These are phyloP conservation scores for Phaeosphaeriaceae sp. DNA, from an alignment of 2,329 filamentous ascomycete species.

Conservation along the genomic window DNA sequence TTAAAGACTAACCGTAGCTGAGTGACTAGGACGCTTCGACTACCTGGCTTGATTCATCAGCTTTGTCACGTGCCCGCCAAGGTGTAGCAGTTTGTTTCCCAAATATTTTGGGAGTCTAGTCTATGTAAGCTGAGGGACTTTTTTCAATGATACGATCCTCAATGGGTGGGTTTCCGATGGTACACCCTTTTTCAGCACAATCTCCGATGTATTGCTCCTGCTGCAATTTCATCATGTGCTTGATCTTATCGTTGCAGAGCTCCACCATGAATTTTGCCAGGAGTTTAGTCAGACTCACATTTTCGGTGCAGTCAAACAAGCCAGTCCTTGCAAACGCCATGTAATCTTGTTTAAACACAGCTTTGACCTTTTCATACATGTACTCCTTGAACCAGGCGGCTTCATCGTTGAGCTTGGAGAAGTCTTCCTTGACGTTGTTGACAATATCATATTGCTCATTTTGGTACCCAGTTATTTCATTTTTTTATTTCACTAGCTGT, in stretches of 20 bases:
- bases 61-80: no score
- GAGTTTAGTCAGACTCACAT: constrained; percentile 11
- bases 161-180: no score
- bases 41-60: no score
- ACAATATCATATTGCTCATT: constrained; percentile 18
- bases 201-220: no score
- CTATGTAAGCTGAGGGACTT: no score
- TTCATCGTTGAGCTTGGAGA: constrained; percentile 8
- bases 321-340: constrained; percentile 10
- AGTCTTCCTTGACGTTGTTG: constrained; percentile 14
- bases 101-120: no score
- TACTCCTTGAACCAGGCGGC: constrained; percentile 17
- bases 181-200: no score
- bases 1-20: no score
- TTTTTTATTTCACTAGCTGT: constrained; percentile 12
- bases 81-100: no score
- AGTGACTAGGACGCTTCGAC: no score
- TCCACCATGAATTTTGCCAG: constrained; percentile 13
- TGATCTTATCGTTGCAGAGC: constrained; percentile 13
- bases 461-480: constrained; percentile 7
- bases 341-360: constrained; percentile 17
- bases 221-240: constrained; percentile 6
- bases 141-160: no score
- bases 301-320: constrained; percentile 14
- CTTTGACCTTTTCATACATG: constrained; percentile 12